A percentile compares a stretch with the other conserved stretches of the same genome.
These are phyloP conservation scores for Endogone sp. DNA, from an alignment of 192 early-diverging fungal genomes.

Conservation along the genomic window DNA sequence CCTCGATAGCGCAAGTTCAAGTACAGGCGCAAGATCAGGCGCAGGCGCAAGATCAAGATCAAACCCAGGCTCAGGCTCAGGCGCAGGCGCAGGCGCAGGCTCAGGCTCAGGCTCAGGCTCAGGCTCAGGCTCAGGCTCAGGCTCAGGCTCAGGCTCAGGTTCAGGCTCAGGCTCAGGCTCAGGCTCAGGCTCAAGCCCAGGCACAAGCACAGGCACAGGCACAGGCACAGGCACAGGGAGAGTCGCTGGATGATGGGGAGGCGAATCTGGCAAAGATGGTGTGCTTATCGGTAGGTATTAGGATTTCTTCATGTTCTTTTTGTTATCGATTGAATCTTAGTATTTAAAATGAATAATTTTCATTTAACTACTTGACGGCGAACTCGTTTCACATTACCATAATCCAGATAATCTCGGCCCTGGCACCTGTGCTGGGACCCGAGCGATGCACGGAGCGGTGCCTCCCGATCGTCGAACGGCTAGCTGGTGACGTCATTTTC, in stretches of 20 bases:
- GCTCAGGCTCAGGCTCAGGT: background rate
- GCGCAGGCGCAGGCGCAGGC: background rate
- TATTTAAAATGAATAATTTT: background rate
- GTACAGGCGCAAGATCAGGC: background rate
- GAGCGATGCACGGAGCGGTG: constrained; percentile 37
- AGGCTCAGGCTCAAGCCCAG: background rate
- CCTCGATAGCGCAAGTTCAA: background rate
- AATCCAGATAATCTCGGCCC: constrained; percentile 41
- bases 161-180: background rate
- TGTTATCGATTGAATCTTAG: background rate
- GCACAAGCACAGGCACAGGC: background rate
- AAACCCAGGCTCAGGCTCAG: background rate
- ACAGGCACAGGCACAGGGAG: background rate
- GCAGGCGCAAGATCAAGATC: background rate
- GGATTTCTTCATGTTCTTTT: background rate
- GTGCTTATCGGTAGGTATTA: constrained; percentile 23
- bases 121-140: background rate
- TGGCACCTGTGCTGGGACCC: constrained; percentile 42
- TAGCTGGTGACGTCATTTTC: constrained; percentile 43
- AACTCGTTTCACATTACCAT: background rate
- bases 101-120: background rate
- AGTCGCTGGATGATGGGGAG: constrained; percentile 20
- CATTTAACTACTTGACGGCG: background rate
- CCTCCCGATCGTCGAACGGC: constrained; percentile 45
- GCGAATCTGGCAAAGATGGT: constrained; percentile 35